These are phyloP conservation scores for Colletotrichum cereale DNA, from an alignment of 2,329 filamentous ascomycete species.

Conservation along the genomic window DNA sequence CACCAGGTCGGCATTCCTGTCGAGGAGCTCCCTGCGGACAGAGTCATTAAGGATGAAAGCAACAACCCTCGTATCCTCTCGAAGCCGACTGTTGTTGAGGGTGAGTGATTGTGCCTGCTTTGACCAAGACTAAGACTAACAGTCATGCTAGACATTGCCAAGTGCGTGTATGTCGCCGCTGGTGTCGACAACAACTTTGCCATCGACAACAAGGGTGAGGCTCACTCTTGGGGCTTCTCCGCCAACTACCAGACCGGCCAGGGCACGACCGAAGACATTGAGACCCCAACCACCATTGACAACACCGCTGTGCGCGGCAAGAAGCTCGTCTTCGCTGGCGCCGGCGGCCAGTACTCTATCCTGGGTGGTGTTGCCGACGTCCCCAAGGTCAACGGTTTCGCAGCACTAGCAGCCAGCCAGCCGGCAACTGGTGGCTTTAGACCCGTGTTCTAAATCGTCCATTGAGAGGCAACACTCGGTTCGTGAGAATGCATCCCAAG, in stretches of 20 bases:
- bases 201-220: conserved; percentile 76
- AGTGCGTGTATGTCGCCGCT: conserved; percentile 71
- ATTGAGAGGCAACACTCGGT: not conserved
- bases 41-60: conserved; percentile 73
- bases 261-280: conserved; percentile 82
- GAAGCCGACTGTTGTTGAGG: conserved; percentile 71
- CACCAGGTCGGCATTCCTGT: conserved; percentile 69
- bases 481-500: too few species aligned
- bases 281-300: conserved; percentile 82
- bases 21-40: conserved; percentile 66
- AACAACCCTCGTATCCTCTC: conserved; percentile 79
- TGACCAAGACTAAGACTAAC: conserved; percentile 9
- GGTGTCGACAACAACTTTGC: conserved; percentile 82
- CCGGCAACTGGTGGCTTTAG: conserved; percentile 38
- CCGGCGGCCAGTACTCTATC: conserved; percentile 87
- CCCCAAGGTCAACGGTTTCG: conserved; percentile 49
- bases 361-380: conserved; percentile 59
- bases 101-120: conserved; percentile 50
- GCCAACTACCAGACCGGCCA: conserved; percentile 84
- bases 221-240: conserved; percentile 85
- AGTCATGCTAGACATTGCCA: conserved; percentile 57
- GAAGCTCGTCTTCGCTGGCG: conserved; percentile 81
- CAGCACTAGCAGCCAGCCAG: conserved; percentile 18
- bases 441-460: conserved; percentile 24
- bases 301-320: conserved; percentile 85